A percentile compares a stretch with the other conserved stretches of the same genome.
Conservation (phyloP, 495 filamentous ascomycete genomes). For the Podospora anserina region DNA sequence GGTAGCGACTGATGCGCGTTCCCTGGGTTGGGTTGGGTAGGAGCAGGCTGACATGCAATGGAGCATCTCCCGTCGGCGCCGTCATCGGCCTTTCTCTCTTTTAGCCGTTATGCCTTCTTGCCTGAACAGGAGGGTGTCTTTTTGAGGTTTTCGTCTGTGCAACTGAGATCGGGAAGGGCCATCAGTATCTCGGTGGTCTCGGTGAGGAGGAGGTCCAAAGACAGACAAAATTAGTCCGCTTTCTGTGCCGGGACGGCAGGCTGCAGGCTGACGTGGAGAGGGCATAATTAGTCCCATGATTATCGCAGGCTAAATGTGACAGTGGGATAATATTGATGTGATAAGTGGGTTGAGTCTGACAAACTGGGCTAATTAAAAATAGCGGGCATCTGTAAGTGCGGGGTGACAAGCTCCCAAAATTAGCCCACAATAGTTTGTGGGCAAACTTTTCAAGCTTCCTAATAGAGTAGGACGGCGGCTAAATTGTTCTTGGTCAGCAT, state of each 20-base stretch:
- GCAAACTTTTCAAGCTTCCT: constrained; percentile 19
- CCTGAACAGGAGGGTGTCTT: constrained; percentile 9
- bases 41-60: neutral
- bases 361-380: constrained; percentile 24
- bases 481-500: constrained; percentile 30
- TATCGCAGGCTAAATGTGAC: neutral
- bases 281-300: constrained; percentile 5
- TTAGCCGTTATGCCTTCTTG: constrained; percentile 21
- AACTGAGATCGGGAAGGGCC: neutral
- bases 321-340: neutral
- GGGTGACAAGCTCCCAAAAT: constrained; percentile 20
- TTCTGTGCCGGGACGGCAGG: neutral
- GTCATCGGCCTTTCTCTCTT: constrained; percentile 17
- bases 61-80: constrained; percentile 12
- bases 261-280: neutral
- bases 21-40: neutral
- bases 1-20: neutral
- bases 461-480: constrained; percentile 26
- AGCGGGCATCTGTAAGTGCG: neutral
- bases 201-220: constrained; percentile 5
- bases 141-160: neutral
- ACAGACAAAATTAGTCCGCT: constrained; percentile 17
- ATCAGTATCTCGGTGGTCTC: constrained; percentile 18
- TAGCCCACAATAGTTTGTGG: constrained; percentile 15
- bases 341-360: neutral